These are phyloP conservation scores for Aspergillus sp. DNA, from an alignment of 2,329 filamentous ascomycete species.

Conservation along the genomic window DNA sequence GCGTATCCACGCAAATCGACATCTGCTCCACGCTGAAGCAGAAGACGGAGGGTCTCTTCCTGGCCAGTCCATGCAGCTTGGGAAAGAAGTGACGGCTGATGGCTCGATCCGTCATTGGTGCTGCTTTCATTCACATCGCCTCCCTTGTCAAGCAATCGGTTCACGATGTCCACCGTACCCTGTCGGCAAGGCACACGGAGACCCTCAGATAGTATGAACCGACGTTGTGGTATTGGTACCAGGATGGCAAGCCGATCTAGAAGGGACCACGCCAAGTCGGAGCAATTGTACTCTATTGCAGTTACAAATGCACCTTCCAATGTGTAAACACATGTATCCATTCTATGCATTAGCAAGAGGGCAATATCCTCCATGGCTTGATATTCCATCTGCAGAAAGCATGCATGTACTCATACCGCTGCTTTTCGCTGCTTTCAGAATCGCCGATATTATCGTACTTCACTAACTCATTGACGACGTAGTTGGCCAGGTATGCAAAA, in stretches of 20 bases:
- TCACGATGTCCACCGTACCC: neutral
- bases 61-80: conserved; percentile 1
- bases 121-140: neutral
- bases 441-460: neutral
- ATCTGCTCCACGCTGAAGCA: neutral
- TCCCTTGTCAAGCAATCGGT: conserved; percentile 1
- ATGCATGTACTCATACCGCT: neutral
- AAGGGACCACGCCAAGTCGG: neutral
- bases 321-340: neutral
- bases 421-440: neutral
- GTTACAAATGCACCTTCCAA: neutral
- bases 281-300: neutral
- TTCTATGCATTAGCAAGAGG: neutral
- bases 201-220: neutral
- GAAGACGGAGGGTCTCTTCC: neutral
- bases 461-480: neutral
- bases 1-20: neutral
- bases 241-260: neutral
- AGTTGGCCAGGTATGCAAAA: neutral
- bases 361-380: conserved; percentile 2
- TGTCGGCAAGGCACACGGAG: conserved; percentile 1
- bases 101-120: neutral
- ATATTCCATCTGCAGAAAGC: neutral
- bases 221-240: neutral
- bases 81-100: neutral